Evolutionary conservation across 2,329 filamentous ascomycete species (phyloP).

Genomic region (Venturia oleaginea): DNA sequence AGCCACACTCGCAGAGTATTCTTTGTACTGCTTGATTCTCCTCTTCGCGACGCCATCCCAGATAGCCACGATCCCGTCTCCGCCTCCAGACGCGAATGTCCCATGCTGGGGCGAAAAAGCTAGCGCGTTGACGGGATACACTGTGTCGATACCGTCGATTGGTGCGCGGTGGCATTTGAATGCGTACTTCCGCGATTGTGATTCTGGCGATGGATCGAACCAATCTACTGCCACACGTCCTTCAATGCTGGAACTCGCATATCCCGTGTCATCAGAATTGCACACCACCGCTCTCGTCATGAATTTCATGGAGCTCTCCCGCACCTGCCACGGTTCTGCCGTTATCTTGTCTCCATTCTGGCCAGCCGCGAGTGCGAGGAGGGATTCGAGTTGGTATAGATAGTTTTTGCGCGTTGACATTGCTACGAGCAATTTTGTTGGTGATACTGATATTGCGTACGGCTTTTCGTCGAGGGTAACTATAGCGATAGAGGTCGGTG

Average conservation of each 20-base stretch:
- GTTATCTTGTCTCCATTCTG: slow-evolving; percentile 28
- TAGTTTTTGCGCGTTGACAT: slow-evolving; percentile 91
- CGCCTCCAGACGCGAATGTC: slow-evolving; percentile 82
- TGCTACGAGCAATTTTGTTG: slow-evolving; percentile 83
- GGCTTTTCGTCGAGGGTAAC: slow-evolving; percentile 76
- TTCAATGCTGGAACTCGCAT: slow-evolving; percentile 87
- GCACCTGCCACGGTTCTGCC: slow-evolving; percentile 79
- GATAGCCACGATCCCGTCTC: slow-evolving; percentile 82
- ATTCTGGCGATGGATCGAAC: slow-evolving; percentile 84
- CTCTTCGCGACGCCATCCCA: slow-evolving; percentile 91
- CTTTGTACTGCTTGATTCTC: slow-evolving; percentile 80
- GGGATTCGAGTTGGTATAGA: slow-evolving; percentile 62
- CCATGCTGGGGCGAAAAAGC: slow-evolving; percentile 72
- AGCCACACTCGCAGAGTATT: slow-evolving; percentile 69
- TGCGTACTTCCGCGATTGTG: slow-evolving; percentile 88
- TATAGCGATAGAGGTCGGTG: slow-evolving; percentile 47
- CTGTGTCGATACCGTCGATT: slow-evolving; percentile 62
- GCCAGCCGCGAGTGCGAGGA: neutral
- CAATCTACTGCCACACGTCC: slow-evolving; percentile 94
- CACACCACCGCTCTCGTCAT: slow-evolving; percentile 88
- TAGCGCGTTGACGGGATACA: slow-evolving; percentile 85
- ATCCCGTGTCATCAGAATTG: slow-evolving; percentile 94
- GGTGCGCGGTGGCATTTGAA: slow-evolving; percentile 95
- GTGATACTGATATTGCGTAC: slow-evolving; percentile 69
- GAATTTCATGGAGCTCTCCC: slow-evolving; percentile 92